Conservation (phyloP, 306 rosid species). For the Corylus avellana region DNA sequence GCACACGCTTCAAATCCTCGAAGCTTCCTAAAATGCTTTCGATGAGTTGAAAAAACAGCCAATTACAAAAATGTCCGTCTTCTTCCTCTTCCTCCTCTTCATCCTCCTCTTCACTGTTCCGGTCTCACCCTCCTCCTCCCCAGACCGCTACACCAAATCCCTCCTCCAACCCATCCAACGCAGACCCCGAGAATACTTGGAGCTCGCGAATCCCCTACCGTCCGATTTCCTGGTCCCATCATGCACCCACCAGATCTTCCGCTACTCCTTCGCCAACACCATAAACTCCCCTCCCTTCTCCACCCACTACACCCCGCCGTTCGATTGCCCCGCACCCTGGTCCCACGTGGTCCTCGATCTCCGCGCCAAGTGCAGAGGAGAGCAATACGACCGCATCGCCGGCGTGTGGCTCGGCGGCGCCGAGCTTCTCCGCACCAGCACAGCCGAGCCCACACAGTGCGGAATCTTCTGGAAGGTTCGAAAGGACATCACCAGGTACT, state of each 20-base stretch:
- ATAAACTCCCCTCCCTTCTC: conserved; percentile 64
- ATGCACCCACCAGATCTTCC: conserved; percentile 51
- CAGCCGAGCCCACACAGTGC: conserved; percentile 57
- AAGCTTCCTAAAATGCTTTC: background rate
- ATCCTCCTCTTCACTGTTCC: conserved; percentile 10
- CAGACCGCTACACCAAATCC: conserved; percentile 41
- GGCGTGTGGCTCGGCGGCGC: conserved; percentile 77
- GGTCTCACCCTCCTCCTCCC: conserved; percentile 34
- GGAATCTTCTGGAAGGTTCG: conserved; percentile 73
- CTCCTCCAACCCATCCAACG: background rate
- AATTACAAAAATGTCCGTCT: conserved; percentile 27
- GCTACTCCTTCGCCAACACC: conserved; percentile 73
- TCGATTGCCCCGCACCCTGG: conserved; percentile 56
- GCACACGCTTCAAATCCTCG: background rate
- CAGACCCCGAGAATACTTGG: conserved; percentile 49
- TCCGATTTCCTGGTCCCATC: conserved; percentile 45
- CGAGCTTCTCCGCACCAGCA: conserved; percentile 81
- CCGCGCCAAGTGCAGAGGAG: conserved; percentile 56
- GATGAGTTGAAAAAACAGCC: background rate
- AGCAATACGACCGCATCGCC: conserved; percentile 82
- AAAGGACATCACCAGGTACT: conserved; percentile 71
- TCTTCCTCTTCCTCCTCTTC: conserved; percentile 8
- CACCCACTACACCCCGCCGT: conserved; percentile 56
- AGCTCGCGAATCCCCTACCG: conserved; percentile 54
- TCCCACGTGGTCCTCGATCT: conserved; percentile 55